phyloP scores from a whole-genome alignment of 805 yeast species.

The Yamadazyma laniorum region DNA sequence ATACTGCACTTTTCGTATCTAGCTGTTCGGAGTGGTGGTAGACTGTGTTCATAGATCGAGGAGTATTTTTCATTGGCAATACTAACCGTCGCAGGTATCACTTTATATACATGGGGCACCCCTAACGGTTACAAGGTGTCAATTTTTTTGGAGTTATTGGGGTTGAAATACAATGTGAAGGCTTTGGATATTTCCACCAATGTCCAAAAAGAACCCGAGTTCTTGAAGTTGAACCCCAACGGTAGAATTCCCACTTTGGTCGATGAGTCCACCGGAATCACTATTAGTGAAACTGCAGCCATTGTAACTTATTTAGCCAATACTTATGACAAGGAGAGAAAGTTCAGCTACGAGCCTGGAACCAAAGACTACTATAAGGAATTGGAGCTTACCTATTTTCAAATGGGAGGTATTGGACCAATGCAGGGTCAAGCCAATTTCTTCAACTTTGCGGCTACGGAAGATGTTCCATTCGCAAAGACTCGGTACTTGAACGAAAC shows the following conservation, averaged over 20 bases:
- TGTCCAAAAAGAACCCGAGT: conserved; percentile 59
- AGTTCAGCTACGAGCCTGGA: conserved; percentile 37
- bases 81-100: conserved; percentile 4
- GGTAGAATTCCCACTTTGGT: conserved; percentile 60
- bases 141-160: conserved; percentile 40
- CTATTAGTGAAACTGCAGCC: conserved; percentile 60
- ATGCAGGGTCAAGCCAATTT: conserved; percentile 60
- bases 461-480: conserved; percentile 54
- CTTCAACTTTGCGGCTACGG: conserved; percentile 44
- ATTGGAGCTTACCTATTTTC: conserved; percentile 54
- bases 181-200: conserved; percentile 39
- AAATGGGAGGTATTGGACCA: conserved; percentile 56
- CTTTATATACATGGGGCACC: conserved; percentile 28
- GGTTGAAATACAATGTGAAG: conserved; percentile 39
- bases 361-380: conserved; percentile 49
- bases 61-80: no score
- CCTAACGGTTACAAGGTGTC: conserved; percentile 47
- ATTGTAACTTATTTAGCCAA: conserved; percentile 58
- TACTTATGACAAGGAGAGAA: conserved; percentile 54
- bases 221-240: conserved; percentile 56
- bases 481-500: conserved; percentile 52
- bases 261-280: conserved; percentile 41
- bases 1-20: no score
- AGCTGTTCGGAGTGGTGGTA: no score
- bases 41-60: no score